phyloP scores from a whole-genome alignment of 129 eudicot species.

The sunflower (Helianthus annuus) region DNA sequence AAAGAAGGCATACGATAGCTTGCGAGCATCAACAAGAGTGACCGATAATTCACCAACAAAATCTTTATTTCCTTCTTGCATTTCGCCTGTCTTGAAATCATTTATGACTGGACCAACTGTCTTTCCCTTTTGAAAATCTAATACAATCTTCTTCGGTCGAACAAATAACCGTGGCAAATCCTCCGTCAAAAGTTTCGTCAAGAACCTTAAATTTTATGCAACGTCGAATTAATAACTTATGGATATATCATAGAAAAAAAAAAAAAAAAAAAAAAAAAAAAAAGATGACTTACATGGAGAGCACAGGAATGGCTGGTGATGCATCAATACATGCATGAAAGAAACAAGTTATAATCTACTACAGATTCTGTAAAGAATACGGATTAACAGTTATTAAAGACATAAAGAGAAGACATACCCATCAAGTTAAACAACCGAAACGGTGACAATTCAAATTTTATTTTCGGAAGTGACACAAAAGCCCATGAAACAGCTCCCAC shows the following conservation, averaged over 20 bases:
- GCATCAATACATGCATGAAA: constrained; percentile 40
- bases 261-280: not conserved
- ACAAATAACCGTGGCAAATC: constrained; percentile 94
- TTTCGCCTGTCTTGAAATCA: constrained; percentile 73
- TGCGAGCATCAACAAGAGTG: constrained; percentile 95
- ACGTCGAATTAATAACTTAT: not conserved
- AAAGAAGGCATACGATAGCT: constrained; percentile 67
- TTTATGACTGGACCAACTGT: constrained; percentile 74
- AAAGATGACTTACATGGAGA: constrained; percentile 74
- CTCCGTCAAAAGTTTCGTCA: constrained; percentile 92
- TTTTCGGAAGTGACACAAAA: constrained; percentile 97
- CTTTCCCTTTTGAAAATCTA: constrained; percentile 90
- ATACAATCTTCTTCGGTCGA: constrained; percentile 92
- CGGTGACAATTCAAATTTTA: constrained; percentile 81
- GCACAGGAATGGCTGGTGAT: constrained; percentile 87
- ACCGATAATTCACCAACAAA: constrained; percentile 93
- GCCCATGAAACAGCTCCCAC: constrained; percentile 98
- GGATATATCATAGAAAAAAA: not conserved
- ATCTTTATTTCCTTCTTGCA: constrained; percentile 84
- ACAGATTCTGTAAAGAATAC: not conserved
- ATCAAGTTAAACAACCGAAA: constrained; percentile 91
- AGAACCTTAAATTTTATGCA: constrained; percentile 59
- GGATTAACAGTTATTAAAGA: constrained; percentile 10
- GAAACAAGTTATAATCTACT: constrained; percentile 12
- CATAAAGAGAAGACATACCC: constrained; percentile 54